Evolutionary conservation across 1,139 yeast species (phyloP).

Genomic region (Ogataea hybrid): DNA sequence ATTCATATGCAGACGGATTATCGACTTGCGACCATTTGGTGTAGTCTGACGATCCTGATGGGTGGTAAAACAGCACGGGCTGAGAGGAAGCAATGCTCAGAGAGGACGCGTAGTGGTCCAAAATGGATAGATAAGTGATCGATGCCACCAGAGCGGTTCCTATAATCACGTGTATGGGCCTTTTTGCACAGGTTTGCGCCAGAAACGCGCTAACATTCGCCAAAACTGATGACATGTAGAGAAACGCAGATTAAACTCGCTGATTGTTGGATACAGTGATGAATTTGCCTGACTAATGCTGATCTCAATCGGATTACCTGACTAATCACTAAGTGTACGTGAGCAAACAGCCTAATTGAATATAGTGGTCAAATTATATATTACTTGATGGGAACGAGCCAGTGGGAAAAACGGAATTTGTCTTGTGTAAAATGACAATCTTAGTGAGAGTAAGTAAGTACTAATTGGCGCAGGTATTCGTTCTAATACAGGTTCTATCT

Average conservation of each 20-base stretch:
- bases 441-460: conserved; percentile 1
- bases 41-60: conserved; percentile 38
- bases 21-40: conserved; percentile 47
- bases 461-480: neutral
- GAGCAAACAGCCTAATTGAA: neutral
- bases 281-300: too few species aligned
- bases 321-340: too few species aligned
- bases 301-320: too few species aligned
- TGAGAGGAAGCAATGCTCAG: conserved; percentile 21
- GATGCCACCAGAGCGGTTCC: conserved; percentile 74
- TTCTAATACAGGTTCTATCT: neutral
- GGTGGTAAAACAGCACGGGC: conserved; percentile 43
- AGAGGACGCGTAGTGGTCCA: conserved; percentile 63
- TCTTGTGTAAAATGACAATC: neutral
- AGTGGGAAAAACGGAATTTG: conserved; percentile 5
- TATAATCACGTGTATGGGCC: conserved; percentile 88
- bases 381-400: conserved; percentile 2
- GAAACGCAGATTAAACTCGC: neutral
- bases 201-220: conserved; percentile 37
- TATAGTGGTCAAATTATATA: neutral
- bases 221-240: conserved; percentile 12
- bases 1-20: conserved; percentile 31
- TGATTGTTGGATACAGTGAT: too few species aligned
- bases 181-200: conserved; percentile 69
- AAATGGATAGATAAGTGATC: conserved; percentile 75